These are phyloP conservation scores for Aaosphaeria arxii DNA, from an alignment of 2,329 filamentous ascomycete genomes.

Conservation along the genomic window DNA sequence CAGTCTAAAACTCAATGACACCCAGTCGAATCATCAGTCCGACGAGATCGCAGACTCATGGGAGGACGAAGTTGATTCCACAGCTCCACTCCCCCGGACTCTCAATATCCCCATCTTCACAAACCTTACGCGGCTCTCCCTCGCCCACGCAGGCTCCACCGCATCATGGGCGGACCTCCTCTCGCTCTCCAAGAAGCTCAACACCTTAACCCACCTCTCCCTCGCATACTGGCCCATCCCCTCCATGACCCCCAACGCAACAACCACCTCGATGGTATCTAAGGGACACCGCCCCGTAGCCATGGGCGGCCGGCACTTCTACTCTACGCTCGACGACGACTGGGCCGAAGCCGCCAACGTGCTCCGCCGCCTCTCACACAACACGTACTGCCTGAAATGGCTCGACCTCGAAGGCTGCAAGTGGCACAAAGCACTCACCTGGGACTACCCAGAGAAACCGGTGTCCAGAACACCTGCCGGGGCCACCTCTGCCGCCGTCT, in stretches of 20 bases:
- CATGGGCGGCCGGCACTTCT: conserved; percentile 48
- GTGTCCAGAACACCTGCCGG: neutral
- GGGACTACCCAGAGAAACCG: conserved; percentile 16
- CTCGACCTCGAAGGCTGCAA: conserved; percentile 61
- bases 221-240: conserved; percentile 62
- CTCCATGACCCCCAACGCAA: conserved; percentile 54
- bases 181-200: conserved; percentile 49
- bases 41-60: conserved; percentile 59
- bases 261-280: conserved; percentile 43
- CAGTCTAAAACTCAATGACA: conserved; percentile 12
- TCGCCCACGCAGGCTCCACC: conserved; percentile 50
- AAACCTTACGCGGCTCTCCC: conserved; percentile 56
- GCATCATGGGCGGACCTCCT: conserved; percentile 57
- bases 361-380: conserved; percentile 53
- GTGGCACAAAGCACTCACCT: conserved; percentile 55
- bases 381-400: conserved; percentile 59
- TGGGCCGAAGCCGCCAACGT: conserved; percentile 56
- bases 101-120: conserved; percentile 41
- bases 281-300: conserved; percentile 41
- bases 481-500: conserved; percentile 9
- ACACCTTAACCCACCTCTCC: conserved; percentile 61
- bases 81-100: conserved; percentile 9
- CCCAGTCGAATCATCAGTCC: neutral
- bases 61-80: conserved; percentile 26
- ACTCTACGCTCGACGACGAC: conserved; percentile 52